Conservation (phyloP, 1,139 yeast species). For the Pneumocystis canis region DNA sequence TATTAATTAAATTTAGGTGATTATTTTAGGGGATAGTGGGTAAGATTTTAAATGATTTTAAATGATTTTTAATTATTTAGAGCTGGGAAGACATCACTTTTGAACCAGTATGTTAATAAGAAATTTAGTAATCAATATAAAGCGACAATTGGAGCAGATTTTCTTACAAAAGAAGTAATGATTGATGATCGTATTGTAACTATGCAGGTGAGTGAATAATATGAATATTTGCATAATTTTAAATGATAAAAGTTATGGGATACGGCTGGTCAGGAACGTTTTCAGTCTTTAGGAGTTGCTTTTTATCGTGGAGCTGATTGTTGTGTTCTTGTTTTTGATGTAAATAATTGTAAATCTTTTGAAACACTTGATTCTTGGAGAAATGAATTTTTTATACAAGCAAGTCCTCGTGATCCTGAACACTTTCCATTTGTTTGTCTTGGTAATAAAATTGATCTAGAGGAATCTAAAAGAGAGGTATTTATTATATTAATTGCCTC, state of each 20-base stretch:
- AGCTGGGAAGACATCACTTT: constrained; percentile 90
- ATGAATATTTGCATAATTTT: constrained; percentile 26
- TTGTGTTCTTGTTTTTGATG: constrained; percentile 90
- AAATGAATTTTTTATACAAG: constrained; percentile 87
- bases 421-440: constrained; percentile 88
- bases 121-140: constrained; percentile 92
- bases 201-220: constrained; percentile 32
- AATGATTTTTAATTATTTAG: constrained; percentile 22
- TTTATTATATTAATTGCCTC: not conserved
- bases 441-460: constrained; percentile 91
- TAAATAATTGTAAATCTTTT: constrained; percentile 81
- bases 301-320: constrained; percentile 97
- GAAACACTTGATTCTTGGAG: constrained; percentile 86
- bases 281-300: constrained; percentile 91
- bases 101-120: constrained; percentile 63
- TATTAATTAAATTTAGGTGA: constrained; percentile 22
- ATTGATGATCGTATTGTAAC: constrained; percentile 72
- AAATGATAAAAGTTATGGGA: constrained; percentile 65
- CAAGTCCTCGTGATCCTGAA: constrained; percentile 84
- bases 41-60: not conserved
- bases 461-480: constrained; percentile 75
- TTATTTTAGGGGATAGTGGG: constrained; percentile 84
- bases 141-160: constrained; percentile 97
- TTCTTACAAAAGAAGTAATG: constrained; percentile 74
- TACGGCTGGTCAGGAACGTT: constrained; percentile 78